These are phyloP conservation scores for Fraxinus anomala DNA, from an alignment of 257 asterid species.

Conservation along the genomic window DNA sequence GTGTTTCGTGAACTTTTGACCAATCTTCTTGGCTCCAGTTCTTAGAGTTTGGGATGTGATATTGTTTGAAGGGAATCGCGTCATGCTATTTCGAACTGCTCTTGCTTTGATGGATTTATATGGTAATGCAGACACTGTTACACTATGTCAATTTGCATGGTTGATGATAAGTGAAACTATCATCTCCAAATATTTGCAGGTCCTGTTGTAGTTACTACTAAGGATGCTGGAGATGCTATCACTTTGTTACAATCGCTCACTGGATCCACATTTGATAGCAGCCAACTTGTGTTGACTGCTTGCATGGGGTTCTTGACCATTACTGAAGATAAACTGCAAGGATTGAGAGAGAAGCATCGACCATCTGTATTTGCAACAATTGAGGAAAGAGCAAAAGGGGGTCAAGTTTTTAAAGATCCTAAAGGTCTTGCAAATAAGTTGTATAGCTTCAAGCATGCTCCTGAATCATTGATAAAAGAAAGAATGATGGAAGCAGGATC, in stretches of 20 bases:
- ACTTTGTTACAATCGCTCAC: slow-evolving; percentile 73
- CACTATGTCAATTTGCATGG: neutral
- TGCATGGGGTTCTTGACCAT: slow-evolving; percentile 79
- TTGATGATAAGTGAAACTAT: slow-evolving; percentile 23
- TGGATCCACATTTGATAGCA: slow-evolving; percentile 91
- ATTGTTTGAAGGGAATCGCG: slow-evolving; percentile 91
- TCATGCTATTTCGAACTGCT: slow-evolving; percentile 89
- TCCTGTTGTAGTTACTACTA: slow-evolving; percentile 79
- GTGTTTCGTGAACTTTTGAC: neutral
- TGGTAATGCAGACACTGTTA: slow-evolving; percentile 46
- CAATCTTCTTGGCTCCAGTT: slow-evolving; percentile 45
- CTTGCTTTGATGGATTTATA: slow-evolving; percentile 93
- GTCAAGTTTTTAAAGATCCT: slow-evolving; percentile 56
- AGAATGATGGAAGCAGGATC: slow-evolving; percentile 42
- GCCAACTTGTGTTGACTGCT: slow-evolving; percentile 95
- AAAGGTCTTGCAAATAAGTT: slow-evolving; percentile 84
- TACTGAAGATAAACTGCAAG: slow-evolving; percentile 66
- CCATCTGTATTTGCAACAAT: slow-evolving; percentile 61
- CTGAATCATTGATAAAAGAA: slow-evolving; percentile 46
- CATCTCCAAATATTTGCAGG: slow-evolving; percentile 47
- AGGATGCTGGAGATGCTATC: slow-evolving; percentile 91
- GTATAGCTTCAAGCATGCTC: slow-evolving; percentile 78
- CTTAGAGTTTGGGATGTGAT: slow-evolving; percentile 98
- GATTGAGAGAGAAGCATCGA: slow-evolving; percentile 71
- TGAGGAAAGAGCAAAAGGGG: slow-evolving; percentile 70